Evolutionary conservation across 2,329 filamentous ascomycete species (phyloP), one percentile per base, ranked within the genome.

Genomic region (Fusarium pilosicola): DNA sequence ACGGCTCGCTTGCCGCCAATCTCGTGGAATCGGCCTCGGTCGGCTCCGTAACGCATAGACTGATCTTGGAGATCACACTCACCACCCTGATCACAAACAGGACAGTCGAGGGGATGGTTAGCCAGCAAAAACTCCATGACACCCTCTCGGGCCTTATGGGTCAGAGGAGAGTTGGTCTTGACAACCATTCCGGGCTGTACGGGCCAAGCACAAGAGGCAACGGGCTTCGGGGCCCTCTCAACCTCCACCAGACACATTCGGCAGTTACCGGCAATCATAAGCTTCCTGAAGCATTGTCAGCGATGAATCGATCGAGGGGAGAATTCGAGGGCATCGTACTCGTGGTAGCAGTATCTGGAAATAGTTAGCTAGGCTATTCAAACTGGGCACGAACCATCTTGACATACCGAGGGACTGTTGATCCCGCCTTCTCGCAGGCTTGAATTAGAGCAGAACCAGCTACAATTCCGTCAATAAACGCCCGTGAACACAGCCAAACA

Each of bases 201-300:
- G 59, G 96, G 96, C 96, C 96, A 99, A 78, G 96, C 96, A 85
- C 96, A 99, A 73, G 96, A 99, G 79, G 96, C 96, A 65, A 98
- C 95, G 69, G 96, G 96, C 86, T 99, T 99, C 68, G 96, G 96
- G 70, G 94, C 94, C 85, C 91, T 91, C 87, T 98, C 96, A 77
- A 99, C 96, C 88, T 99, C 96, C 81, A 99, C 96, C 81, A 99
- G 87, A 86, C 96, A 99, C 96, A 99, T 99, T 87, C 96, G 95
- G 85, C 96, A 99, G 86, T 98, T 99, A 85, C 96, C 96, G 80
- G 96, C 96, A 88, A 99, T 97, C 92, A 97, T 95, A 78, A 99
- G 90, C 87, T 99, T 98, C 83, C 94, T 96, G 80, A 79, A 63
- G 77, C 64, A 78, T 82, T 80, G 81, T 88, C 80, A 88, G 86